Base-by-base conservation (phyloP, 805 yeast species). In the Lachancea sp. region DNA sequence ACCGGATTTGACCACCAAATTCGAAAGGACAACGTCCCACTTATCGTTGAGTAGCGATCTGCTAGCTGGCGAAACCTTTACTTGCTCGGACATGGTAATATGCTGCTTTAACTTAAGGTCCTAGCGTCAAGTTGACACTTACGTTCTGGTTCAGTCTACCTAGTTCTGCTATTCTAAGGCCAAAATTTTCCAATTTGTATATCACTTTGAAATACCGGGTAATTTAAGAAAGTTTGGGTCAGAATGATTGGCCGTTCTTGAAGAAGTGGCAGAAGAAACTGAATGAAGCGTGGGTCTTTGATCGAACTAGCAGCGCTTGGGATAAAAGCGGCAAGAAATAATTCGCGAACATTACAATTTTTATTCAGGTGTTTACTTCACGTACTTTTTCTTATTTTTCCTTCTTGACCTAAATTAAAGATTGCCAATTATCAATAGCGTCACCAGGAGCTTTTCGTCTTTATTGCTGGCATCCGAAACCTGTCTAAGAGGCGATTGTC, bases 21-120 rank as follows among this genome's bases (percentile, higher is more conserved):
- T 93, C 48, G 99, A 89, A 62, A 93, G 74, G 44, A 90, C 97
- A 54, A 89, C 85, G 68, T 93, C 99, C 99, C 99, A 93, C 63
- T 80, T 79, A 57, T 79, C 82, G 59, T 80, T 79, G 55, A 79
- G 68, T 54, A 80, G 75, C 57, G 77, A 74, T 62, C 73, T 78
- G 41, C 81, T 77, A 42, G 81, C 70, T 27, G 73, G 60, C 48
- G 69, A 59, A 27, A 48, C 42, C 35, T 47, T 42, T 22, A 47
- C 32, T 52, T 53, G 51, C 42, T 57, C 56, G 33, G 61, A 48
- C 61, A 57, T 57, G 13, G 20, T n/a, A 42, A 19, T 12, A 32
- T 42, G 17, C 18, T 26, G 36, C 32, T 17, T 22, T 20, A 15
- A 11, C 18, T 22, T 5, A 18, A 17, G 26, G 18, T 35, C 15